These are phyloP conservation scores for Pittosporum tobira DNA, from an alignment of 129 eudicot genomes.

Conservation along the genomic window DNA sequence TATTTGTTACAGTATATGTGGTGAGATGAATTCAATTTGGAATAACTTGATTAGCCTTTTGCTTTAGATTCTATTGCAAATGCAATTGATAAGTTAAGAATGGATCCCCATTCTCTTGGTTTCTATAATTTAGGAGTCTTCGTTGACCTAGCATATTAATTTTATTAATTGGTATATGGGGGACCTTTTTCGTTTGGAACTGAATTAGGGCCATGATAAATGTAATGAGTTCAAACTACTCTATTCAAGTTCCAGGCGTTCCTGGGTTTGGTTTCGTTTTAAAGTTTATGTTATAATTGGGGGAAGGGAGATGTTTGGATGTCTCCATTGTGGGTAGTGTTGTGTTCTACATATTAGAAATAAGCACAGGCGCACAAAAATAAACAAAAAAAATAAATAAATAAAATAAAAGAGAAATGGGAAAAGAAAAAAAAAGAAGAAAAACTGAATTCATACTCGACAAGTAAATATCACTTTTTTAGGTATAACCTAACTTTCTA, in stretches of 20 bases:
- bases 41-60: background rate
- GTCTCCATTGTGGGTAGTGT: constrained; percentile 5
- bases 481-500: background rate
- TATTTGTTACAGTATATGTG: too few species aligned
- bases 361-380: too few species aligned
- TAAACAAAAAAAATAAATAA: too few species aligned
- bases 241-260: background rate
- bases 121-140: background rate
- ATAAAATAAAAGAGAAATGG: too few species aligned
- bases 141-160: background rate
- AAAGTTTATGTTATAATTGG: background rate
- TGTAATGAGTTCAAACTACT: background rate
- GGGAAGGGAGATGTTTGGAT: background rate
- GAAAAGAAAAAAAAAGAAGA: background rate
- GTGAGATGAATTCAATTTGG: background rate
- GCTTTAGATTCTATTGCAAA: background rate
- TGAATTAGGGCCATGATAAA: background rate
- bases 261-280: background rate
- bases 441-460: too few species aligned
- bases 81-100: background rate
- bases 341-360: background rate
- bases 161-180: too few species aligned
- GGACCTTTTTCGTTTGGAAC: background rate
- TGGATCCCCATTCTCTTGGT: constrained; percentile 3
- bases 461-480: background rate